Evolutionary conservation across 768 basidiomycete species (phyloP).

Genomic region (Cystobasidium tubakii): DNA sequence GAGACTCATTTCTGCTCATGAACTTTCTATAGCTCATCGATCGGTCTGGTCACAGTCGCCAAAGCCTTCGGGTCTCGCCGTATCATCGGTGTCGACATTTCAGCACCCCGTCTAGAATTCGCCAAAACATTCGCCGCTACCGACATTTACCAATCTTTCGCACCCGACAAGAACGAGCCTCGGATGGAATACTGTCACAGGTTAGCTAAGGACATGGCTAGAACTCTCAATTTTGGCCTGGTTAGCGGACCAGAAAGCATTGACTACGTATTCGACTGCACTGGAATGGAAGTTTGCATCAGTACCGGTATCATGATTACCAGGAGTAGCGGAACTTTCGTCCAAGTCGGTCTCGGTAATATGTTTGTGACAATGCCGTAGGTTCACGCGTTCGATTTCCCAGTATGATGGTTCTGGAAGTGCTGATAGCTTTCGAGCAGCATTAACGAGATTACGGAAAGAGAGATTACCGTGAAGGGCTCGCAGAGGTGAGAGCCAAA

Average conservation of each 20-base stretch:
- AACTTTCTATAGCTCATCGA: no score
- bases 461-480: not conserved
- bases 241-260: not conserved
- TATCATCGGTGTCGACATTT: conserved; percentile 71
- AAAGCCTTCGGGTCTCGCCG: conserved; percentile 82
- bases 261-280: conserved; percentile 30
- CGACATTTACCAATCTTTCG: conserved; percentile 2
- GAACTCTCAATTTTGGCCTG: not conserved
- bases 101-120: not conserved
- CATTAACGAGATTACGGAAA: not conserved
- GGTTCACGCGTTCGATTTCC: no score
- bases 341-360: conserved; percentile 40
- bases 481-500: not conserved
- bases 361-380: conserved; percentile 17
- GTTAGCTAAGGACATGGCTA: not conserved
- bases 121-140: conserved; percentile 48
- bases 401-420: no score
- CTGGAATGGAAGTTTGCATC: conserved; percentile 72
- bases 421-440: not conserved
- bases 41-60: conserved; percentile 57
- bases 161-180: conserved; percentile 12
- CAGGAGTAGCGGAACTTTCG: conserved; percentile 61
- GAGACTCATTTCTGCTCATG: no score
- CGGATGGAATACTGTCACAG: conserved; percentile 12
- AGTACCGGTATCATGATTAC: conserved; percentile 74